Evolutionary conservation across 2,329 filamentous ascomycete genomes (phyloP).

Genomic region (Alternaria tenuissima): DNA sequence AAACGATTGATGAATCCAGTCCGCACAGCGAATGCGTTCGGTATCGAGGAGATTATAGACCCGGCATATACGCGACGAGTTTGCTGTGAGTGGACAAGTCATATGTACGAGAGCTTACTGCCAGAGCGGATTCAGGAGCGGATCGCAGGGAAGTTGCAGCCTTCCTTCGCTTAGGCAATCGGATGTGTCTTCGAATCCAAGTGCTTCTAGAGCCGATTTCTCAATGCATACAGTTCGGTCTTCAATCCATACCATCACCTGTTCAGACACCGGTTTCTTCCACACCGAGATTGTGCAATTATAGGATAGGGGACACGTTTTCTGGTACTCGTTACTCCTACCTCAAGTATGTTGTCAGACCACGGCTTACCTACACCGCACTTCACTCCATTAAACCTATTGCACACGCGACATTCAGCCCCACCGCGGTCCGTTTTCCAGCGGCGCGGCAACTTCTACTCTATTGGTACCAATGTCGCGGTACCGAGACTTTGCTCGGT

Average conservation of each 20-base stretch:
- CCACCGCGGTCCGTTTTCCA: not conserved
- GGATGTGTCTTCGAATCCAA: too few species aligned
- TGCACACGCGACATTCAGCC: not conserved
- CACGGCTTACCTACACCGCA: conserved; percentile 3
- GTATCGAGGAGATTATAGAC: conserved; percentile 71
- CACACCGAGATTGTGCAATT: not conserved
- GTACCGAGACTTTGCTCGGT: conserved; percentile 2
- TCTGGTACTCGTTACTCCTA: not conserved
- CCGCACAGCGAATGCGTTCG: conserved; percentile 69
- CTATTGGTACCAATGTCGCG: not conserved
- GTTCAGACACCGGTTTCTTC: not conserved
- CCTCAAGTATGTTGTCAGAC: not conserved
- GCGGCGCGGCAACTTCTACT: not conserved
- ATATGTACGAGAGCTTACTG: conserved; percentile 65
- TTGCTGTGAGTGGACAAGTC: conserved; percentile 63
- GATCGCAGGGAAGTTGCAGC: conserved; percentile 47
- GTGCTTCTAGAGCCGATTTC: not conserved
- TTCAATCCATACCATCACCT: not conserved
- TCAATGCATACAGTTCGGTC: not conserved
- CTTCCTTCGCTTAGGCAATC: conserved; percentile 36
- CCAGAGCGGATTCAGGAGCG: conserved; percentile 58
- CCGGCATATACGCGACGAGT: conserved; percentile 66
- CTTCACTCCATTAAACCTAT: not conserved
- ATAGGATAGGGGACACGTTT: not conserved
- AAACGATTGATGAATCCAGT: conserved; percentile 70